Base-by-base conservation (phyloP, 176 grass and related monocot genomes). In the Lolium multiflorum region DNA sequence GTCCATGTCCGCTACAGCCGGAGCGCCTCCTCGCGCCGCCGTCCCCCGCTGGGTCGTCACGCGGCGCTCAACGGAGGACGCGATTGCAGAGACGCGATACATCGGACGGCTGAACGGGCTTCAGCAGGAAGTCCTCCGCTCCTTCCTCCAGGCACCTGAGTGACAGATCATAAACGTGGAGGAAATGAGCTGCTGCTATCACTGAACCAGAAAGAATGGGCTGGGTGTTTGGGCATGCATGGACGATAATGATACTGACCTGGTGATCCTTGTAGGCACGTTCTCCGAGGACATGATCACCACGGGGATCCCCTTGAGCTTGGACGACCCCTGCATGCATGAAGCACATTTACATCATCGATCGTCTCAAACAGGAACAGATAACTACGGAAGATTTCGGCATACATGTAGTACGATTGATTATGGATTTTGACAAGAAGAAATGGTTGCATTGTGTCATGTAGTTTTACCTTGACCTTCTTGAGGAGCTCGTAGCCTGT, bases 221-320 rank as follows among this genome's bases (percentile, higher is more conserved):
- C 24, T 18, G 47, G 13, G 21, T 76, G 72, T 5, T 18, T 35
- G 49, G 15, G 25, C 7, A 67, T 82, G 52, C 11, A 74, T 74
- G 58, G 7, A n/a, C n/a, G n/a, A n/a, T n/a, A n/a, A 10, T 11
- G 2, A 9, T 22, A 48, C n/a, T 24, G n/a, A 95, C 96, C 84
- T 96, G 82, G 41, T 88, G 77, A 96, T 94, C 78, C 97, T 94
- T 13, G 91, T 96, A 1, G 92, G 92, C 21, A 98, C 97, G 57
- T 98, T 96, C 90, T 98, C 97, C 1, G 97, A 98, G 17, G 97
- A 98, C 97, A 98, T 96, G 76, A 98, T 98, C 49, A 96, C 94
- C n/a, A 98, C 97, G 0, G 97, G 97, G 63, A 98, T 98, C 82
- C 81, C 79, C 84, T 64, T 84, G 37, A 98, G 76, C 65, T 78